Percentiles rank a stretch among this genome's conserved stretches.
These are phyloP conservation scores for Amylocystis lapponica DNA, from an alignment of 768 basidiomycete genomes.

Conservation along the genomic window DNA sequence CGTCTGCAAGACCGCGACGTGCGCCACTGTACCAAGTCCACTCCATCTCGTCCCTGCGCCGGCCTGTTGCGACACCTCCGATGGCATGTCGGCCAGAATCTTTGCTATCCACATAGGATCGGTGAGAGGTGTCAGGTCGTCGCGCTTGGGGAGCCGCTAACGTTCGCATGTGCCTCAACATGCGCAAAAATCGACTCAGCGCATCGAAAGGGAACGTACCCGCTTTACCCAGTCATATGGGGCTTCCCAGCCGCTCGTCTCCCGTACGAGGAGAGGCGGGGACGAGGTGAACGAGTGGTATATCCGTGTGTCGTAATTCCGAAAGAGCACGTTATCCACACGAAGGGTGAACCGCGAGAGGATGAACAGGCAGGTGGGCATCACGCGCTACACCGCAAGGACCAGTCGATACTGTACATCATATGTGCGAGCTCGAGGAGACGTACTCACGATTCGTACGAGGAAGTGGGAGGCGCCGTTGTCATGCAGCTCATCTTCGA, in stretches of 20 bases:
- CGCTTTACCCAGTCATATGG: constrained; percentile 75
- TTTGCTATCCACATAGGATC: constrained; percentile 81
- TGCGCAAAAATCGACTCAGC: not conserved
- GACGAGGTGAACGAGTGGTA: constrained; percentile 75
- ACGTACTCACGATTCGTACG: constrained; percentile 73
- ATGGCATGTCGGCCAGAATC: constrained; percentile 56
- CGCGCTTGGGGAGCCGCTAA: constrained; percentile 62
- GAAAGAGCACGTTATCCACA: constrained; percentile 92
- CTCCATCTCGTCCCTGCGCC: constrained; percentile 83
- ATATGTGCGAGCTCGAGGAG: not conserved
- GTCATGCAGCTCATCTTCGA: constrained; percentile 96
- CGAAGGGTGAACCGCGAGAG: constrained; percentile 88
- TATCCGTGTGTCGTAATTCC: constrained; percentile 81
- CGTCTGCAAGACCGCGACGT: constrained; percentile 42
- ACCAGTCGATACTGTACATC: not conserved
- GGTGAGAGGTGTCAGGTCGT: constrained; percentile 85
- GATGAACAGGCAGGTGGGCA: constrained; percentile 93
- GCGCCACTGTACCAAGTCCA: constrained; percentile 62
- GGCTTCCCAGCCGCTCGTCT: constrained; percentile 88
- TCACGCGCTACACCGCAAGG: constrained; percentile 66
- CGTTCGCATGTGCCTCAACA: not conserved
- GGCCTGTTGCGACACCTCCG: constrained; percentile 47
- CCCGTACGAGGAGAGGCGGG: constrained; percentile 65
- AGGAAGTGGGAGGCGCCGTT: constrained; percentile 86
- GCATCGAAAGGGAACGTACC: constrained; percentile 36